Evolutionary conservation across 306 rosid genomes (phyloP).

Genomic region (Castanopsis chinensis): DNA sequence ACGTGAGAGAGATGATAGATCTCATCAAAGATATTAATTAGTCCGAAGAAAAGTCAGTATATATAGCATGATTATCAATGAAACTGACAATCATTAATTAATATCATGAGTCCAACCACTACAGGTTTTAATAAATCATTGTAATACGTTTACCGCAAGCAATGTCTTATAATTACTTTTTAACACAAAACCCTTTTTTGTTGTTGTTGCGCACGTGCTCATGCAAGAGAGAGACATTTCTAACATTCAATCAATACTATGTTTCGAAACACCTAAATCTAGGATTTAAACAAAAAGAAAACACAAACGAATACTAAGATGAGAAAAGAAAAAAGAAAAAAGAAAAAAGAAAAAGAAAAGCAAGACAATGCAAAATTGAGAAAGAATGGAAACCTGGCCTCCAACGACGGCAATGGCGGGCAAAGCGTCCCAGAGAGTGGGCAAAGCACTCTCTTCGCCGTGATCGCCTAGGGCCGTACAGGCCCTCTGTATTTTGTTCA

Average conservation of each 20-base stretch:
- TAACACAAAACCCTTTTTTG: no score
- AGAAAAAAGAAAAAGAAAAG: background rate
- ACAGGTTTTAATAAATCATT: no score
- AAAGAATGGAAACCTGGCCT: conserved; percentile 53
- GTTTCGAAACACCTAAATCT: background rate
- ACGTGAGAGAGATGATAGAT: no score
- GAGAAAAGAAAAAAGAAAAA: background rate
- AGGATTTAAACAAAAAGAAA: background rate
- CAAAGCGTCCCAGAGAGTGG: conserved; percentile 91
- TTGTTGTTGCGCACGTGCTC: no score
- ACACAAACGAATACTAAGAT: background rate
- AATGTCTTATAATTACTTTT: background rate
- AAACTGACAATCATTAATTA: no score
- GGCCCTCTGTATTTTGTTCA: conserved; percentile 91
- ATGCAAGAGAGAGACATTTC: no score
- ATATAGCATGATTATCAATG: no score
- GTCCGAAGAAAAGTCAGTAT: no score
- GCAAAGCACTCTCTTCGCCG: conserved; percentile 80
- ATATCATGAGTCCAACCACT: no score
- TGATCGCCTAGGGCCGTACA: conserved; percentile 94
- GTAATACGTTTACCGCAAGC: no score
- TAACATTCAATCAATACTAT: no score
- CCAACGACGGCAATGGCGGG: conserved; percentile 97
- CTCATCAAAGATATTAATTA: no score
- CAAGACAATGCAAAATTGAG: background rate